Base-by-base conservation (phyloP, 2,329 filamentous ascomycete genomes). In the Phaeosphaeriaceae sp. region DNA sequence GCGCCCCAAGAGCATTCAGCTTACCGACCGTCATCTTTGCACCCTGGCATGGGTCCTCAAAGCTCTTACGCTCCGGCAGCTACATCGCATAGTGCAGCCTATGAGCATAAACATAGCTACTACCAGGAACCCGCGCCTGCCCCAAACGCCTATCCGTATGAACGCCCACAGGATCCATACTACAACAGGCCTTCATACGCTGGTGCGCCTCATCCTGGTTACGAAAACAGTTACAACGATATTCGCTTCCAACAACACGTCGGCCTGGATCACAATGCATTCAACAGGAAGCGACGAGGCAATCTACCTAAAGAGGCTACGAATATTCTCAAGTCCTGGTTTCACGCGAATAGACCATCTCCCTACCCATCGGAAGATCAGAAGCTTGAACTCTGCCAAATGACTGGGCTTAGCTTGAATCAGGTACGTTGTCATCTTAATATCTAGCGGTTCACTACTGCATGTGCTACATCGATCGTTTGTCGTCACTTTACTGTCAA, bases 281-380 rank as follows among this genome's bases (percentile, higher is more conserved):
- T 68, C 54, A 70, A 82, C 50, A 61, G 81, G 63, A 78, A 80
- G 70, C 81, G 91, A 43, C 82, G 92, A 32, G 92, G 92, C 1
- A 96, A 96, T 66, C 79, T 96, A 3, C 92, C 92, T n/a, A 95
- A 95, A 68, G 88, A 92, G 46, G 90, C 90, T 0, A 96, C 91
- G 0, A 89, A 92, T 67, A 87, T 89, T 58, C 79, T 96, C 33
- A 84, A 89, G 45, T 79, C 83, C 0, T 96, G 92, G 92, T 92
- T 95, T 58, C n/a, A 42, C 3, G 52, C 56, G 21, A 66, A 72
- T 46, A 46, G 63, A 15, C 52, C 60, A 8, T 90, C 94, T 66
- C 90, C 91, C 0, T 96, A 96, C 68, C 91, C 91, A 1, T 92
- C 86, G 4, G 90, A 95, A 71, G 90, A 95, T 55, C 88, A 95